Evolutionary conservation across 495 filamentous ascomycete genomes (phyloP).

Genomic region (Penicillium herquei): DNA sequence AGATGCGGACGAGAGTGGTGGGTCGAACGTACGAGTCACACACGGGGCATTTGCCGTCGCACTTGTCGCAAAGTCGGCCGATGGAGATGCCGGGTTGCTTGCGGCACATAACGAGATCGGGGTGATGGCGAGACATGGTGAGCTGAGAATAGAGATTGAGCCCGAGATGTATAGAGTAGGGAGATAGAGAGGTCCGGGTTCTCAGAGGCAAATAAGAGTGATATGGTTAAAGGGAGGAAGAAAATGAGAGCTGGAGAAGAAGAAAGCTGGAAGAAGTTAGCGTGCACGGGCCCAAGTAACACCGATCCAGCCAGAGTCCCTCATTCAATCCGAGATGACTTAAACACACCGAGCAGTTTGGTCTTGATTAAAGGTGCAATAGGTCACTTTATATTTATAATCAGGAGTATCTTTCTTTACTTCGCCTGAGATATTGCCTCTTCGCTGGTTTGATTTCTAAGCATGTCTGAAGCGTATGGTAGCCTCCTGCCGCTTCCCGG

Average conservation of each 20-base stretch:
- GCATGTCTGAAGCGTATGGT: slow-evolving; percentile 37
- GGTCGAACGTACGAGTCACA: slow-evolving; percentile 99
- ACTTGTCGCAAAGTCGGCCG: slow-evolving; percentile 99
- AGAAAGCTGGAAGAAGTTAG: slow-evolving; percentile 23
- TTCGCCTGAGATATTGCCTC: no score
- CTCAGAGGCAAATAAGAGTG: no score
- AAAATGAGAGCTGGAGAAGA: slow-evolving; percentile 15
- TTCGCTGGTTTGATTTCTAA: background rate
- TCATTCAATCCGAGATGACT: background rate
- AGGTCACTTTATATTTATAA: no score
- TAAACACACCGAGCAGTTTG: background rate
- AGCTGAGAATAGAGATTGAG: slow-evolving; percentile 4
- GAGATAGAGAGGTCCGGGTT: background rate
- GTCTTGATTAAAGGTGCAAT: background rate
- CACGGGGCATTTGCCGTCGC: slow-evolving; percentile 98
- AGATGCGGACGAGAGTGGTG: slow-evolving; percentile 95
- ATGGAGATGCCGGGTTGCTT: slow-evolving; percentile 98
- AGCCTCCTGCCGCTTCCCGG: background rate
- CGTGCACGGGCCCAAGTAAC: slow-evolving; percentile 17
- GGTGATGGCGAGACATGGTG: slow-evolving; percentile 40
- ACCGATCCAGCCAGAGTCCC: background rate
- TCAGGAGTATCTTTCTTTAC: no score
- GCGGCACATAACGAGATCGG: slow-evolving; percentile 99
- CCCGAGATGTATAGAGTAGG: background rate
- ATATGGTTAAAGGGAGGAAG: background rate